A percentile compares a stretch with the other conserved stretches of the same genome.
Evolutionary conservation across 192 early-diverging fungal species (phyloP).

Genomic region (Mortierella claussenii): DNA sequence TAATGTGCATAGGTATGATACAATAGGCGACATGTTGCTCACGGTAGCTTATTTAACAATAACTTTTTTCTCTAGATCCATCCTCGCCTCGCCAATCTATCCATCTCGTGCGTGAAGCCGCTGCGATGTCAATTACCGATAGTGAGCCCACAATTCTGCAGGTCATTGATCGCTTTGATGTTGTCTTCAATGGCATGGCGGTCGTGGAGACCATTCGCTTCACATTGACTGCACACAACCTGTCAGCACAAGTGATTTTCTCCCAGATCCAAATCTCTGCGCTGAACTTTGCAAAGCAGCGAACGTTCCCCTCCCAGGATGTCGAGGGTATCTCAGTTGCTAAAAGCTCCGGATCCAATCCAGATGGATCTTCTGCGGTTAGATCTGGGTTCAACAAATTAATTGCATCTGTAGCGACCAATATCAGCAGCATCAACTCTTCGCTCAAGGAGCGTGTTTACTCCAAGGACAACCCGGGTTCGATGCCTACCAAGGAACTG

Average conservation of each 20-base stretch:
- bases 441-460: constrained; percentile 41
- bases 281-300: constrained; percentile 55
- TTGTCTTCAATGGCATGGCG: constrained; percentile 58
- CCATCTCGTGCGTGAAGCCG: constrained; percentile 35
- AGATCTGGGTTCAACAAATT: constrained; percentile 40
- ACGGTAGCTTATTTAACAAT: too few species aligned
- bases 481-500: constrained; percentile 36
- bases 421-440: constrained; percentile 55
- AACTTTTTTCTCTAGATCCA: constrained; percentile 19
- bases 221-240: constrained; percentile 57
- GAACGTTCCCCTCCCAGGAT: constrained; percentile 31
- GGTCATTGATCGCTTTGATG: constrained; percentile 53
- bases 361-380: constrained; percentile 33
- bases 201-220: constrained; percentile 55
- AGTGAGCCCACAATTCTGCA: constrained; percentile 29
- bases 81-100: constrained; percentile 44
- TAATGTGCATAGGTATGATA: too few species aligned
- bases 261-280: constrained; percentile 57
- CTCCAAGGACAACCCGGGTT: constrained; percentile 39
- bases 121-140: not conserved
- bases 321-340: constrained; percentile 45
- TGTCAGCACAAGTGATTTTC: constrained; percentile 52
- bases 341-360: constrained; percentile 47
- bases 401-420: constrained; percentile 50
- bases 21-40: too few species aligned